phyloP scores from a whole-genome alignment of 441 rosid genomes.

The Mallotus repandus region DNA sequence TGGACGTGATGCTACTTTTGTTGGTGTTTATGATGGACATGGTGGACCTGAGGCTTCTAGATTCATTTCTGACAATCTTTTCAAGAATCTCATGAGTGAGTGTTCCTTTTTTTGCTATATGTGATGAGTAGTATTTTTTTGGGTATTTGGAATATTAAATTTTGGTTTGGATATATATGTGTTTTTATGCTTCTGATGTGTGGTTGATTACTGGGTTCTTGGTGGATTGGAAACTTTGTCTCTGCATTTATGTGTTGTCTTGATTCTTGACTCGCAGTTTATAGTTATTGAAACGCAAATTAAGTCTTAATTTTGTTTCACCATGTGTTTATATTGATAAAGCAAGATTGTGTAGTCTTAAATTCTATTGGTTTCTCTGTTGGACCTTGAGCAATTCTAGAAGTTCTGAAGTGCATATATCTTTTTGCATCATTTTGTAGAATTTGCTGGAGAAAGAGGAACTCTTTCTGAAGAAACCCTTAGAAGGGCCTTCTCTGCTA shows the following conservation, averaged over 20 bases:
- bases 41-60: conserved; percentile 95
- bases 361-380: not conserved
- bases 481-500: conserved; percentile 65
- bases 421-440: conserved; percentile 37
- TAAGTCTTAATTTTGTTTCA: not conserved
- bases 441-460: conserved; percentile 56
- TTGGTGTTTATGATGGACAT: conserved; percentile 93
- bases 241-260: not conserved
- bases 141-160: not conserved
- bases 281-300: not conserved
- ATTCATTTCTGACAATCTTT: conserved; percentile 73
- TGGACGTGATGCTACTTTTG: conserved; percentile 62
- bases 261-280: not conserved
- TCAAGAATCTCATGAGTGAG: conserved; percentile 70
- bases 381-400: conserved; percentile 16
- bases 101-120: not conserved
- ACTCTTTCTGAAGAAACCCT: conserved; percentile 66
- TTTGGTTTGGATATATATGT: not conserved
- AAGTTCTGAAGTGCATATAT: conserved; percentile 15
- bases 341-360: conserved; percentile 6
- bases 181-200: not conserved
- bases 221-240: not conserved
- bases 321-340: not conserved
- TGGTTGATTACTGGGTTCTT: not conserved
- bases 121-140: not conserved